These are phyloP conservation scores for Amaranthus tricolor DNA, from an alignment of 179 eudicot species.

Conservation along the genomic window DNA sequence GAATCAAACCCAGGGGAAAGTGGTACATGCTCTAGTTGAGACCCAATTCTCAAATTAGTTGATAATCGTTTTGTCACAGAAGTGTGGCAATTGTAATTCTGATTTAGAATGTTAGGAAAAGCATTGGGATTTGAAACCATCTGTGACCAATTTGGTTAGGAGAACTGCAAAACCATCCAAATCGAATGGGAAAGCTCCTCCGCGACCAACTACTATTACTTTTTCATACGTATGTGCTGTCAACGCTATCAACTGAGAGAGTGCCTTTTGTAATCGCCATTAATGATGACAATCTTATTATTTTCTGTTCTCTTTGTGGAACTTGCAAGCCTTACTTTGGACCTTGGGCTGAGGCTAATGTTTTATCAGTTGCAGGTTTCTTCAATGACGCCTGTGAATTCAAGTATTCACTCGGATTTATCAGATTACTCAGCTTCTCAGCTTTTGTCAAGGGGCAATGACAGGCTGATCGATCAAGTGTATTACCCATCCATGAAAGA, in stretches of 20 bases:
- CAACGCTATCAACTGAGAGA: neutral
- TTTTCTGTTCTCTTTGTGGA: conserved; percentile 6
- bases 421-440: conserved; percentile 54
- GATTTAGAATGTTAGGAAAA: no score
- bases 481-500: conserved; percentile 31
- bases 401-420: conserved; percentile 47
- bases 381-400: conserved; percentile 53
- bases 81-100: no score
- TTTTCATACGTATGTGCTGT: neutral
- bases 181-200: no score
- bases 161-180: no score
- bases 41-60: no score
- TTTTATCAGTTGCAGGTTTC: conserved; percentile 57
- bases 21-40: no score
- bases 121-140: no score
- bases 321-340: conserved; percentile 21
- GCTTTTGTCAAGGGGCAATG: conserved; percentile 52
- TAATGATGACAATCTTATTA: no score
- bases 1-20: no score
- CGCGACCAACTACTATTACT: no score
- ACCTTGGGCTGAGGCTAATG: conserved; percentile 18
- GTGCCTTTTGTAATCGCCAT: conserved; percentile 4
- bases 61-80: no score
- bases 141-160: no score
- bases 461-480: conserved; percentile 40